phyloP scores from a whole-genome alignment of 148 eudicot species.

The Amaranthus palmeri region DNA sequence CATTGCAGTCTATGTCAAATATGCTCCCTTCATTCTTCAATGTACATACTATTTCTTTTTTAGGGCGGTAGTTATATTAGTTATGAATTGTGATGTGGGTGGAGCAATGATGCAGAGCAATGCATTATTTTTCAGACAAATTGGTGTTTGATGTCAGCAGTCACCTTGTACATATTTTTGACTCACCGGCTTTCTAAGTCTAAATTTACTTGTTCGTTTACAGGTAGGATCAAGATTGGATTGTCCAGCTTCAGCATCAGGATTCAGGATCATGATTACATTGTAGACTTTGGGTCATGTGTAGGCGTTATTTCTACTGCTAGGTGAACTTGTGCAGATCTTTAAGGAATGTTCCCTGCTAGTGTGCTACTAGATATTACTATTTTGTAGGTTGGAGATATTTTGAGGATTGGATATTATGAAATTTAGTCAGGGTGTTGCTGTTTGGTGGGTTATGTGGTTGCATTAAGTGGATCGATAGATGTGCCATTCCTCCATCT shows the following conservation, averaged over 20 bases:
- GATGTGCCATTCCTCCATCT: slow-evolving; percentile 8
- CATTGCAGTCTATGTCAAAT: too few relatives aligned
- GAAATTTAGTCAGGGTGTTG: slow-evolving; percentile 10
- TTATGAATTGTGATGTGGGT: too few relatives aligned
- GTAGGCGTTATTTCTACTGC: not conserved
- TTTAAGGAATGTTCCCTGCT: slow-evolving; percentile 8
- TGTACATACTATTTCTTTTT: too few relatives aligned
- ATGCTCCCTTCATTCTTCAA: too few relatives aligned
- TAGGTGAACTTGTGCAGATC: slow-evolving; percentile 15
- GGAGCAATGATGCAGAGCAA: too few relatives aligned
- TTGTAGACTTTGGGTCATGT: slow-evolving; percentile 3
- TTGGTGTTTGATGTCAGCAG: not conserved
- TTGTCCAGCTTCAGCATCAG: slow-evolving; percentile 13
- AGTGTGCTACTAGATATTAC: slow-evolving; percentile 1
- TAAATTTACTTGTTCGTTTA: not conserved
- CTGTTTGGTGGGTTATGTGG: not conserved
- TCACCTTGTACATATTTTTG: not conserved
- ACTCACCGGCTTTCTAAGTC: not conserved
- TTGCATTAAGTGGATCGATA: not conserved
- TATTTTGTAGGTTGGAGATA: slow-evolving; percentile 12
- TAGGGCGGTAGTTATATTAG: too few relatives aligned
- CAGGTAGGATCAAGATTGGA: slow-evolving; percentile 16
- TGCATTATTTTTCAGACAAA: too few relatives aligned
- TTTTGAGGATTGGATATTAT: slow-evolving; percentile 6
- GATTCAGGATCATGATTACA: not conserved